Evolutionary conservation across 805 yeast genomes (phyloP).

Genomic region (Kockiozyma suomiensis): DNA sequence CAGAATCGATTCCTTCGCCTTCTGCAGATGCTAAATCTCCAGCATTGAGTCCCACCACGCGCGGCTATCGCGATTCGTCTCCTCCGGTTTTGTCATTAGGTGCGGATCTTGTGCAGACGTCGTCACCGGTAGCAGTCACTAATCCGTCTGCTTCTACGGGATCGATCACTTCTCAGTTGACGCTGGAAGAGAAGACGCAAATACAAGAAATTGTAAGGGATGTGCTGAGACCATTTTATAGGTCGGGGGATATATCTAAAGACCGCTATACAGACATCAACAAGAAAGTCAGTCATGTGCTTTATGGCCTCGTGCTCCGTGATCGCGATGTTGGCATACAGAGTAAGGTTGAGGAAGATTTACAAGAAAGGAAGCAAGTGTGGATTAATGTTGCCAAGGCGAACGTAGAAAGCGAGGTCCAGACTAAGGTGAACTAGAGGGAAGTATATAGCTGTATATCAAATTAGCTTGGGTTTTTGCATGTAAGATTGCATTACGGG

Average conservation of each 20-base stretch:
- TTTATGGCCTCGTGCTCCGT: slow-evolving; percentile 46
- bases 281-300: slow-evolving; percentile 59
- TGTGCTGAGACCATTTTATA: slow-evolving; percentile 54
- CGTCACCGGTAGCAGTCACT: slow-evolving; percentile 3
- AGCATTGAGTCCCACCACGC: not conserved
- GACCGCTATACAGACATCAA: slow-evolving; percentile 62
- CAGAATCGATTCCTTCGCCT: slow-evolving; percentile 23
- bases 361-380: slow-evolving; percentile 1
- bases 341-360: not conserved
- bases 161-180: not conserved
- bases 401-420: slow-evolving; percentile 18
- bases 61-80: not conserved
- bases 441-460: not conserved
- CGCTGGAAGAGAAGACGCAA: slow-evolving; percentile 50
- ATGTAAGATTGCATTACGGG: not conserved
- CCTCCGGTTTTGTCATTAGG: not conserved
- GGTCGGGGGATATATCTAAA: slow-evolving; percentile 42
- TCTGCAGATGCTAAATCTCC: slow-evolving; percentile 24
- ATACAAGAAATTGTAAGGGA: slow-evolving; percentile 63
- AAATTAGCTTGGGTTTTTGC: not conserved
- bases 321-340: slow-evolving; percentile 5
- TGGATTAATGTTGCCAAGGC: slow-evolving; percentile 20
- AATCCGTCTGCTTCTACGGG: not conserved
- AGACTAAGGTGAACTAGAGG: not conserved
- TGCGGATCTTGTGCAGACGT: not conserved